Evolutionary conservation across 352 stramenopile species (phyloP).

Genomic region (Phytophthora capsici): DNA sequence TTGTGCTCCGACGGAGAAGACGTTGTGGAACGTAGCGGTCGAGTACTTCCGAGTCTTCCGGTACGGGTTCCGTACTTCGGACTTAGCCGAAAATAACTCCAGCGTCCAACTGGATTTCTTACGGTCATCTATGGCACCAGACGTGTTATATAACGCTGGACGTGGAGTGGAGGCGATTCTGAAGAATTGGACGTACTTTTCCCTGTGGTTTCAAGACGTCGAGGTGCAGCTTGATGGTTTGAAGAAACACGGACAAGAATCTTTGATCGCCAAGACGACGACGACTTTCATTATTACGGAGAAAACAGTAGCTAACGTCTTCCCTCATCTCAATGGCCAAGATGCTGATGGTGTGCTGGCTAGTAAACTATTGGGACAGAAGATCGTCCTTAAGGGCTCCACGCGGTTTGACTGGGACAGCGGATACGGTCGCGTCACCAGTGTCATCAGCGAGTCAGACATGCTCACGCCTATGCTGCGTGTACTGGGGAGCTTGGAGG

Average conservation of each 20-base stretch:
- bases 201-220: slow-evolving; percentile 13
- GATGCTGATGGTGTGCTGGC: not conserved
- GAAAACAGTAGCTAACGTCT: slow-evolving; percentile 11
- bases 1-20: slow-evolving; percentile 1
- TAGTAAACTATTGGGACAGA: slow-evolving; percentile 5
- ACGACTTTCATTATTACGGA: slow-evolving; percentile 11
- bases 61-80: not conserved
- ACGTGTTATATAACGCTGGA: slow-evolving; percentile 8
- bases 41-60: slow-evolving; percentile 22
- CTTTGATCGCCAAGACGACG: slow-evolving; percentile 1
- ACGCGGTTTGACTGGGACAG: slow-evolving; percentile 10
- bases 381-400: slow-evolving; percentile 1
- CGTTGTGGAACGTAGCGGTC: slow-evolving; percentile 11
- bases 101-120: slow-evolving; percentile 10
- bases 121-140: not conserved
- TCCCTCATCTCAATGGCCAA: not conserved
- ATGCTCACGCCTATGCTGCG: slow-evolving; percentile 13
- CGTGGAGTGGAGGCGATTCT: slow-evolving; percentile 3
- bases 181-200: slow-evolving; percentile 18
- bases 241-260: not conserved
- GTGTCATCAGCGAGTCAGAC: slow-evolving; percentile 2
- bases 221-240: slow-evolving; percentile 11
- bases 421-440: not conserved
- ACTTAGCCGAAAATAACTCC: not conserved
- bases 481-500: slow-evolving; percentile 9